These are phyloP conservation scores for Nidularia pulvinata DNA, from an alignment of 768 basidiomycete genomes.

Conservation along the genomic window DNA sequence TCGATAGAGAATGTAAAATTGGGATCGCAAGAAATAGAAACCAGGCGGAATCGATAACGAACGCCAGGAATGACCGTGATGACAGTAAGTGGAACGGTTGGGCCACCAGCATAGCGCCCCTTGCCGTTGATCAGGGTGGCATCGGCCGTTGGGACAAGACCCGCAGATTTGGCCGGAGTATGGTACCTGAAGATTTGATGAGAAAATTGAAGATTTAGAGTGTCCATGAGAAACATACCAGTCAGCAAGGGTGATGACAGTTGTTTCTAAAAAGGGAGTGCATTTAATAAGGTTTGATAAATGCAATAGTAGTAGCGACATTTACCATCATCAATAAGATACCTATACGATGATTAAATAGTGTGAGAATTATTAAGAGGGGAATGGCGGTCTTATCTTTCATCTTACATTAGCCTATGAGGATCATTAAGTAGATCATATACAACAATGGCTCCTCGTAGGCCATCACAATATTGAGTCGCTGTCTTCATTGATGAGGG, in stretches of 20 bases:
- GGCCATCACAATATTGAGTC: slow-evolving; percentile 48
- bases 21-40: slow-evolving; percentile 23
- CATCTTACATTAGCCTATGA: slow-evolving; percentile 6
- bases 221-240: slow-evolving; percentile 22
- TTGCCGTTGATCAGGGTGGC: slow-evolving; percentile 34
- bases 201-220: slow-evolving; percentile 1
- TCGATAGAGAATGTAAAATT: slow-evolving; percentile 44
- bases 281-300: background rate
- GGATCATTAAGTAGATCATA: slow-evolving; percentile 27
- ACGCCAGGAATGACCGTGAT: slow-evolving; percentile 27
- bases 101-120: slow-evolving; percentile 31
- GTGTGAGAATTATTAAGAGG: no score
- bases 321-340: slow-evolving; percentile 31
- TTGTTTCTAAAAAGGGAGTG: slow-evolving; percentile 21
- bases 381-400: no score
- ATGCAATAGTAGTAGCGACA: slow-evolving; percentile 21
- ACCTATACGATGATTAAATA: background rate
- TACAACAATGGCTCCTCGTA: slow-evolving; percentile 38
- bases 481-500: slow-evolving; percentile 28
- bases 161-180: slow-evolving; percentile 11
- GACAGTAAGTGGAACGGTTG: slow-evolving; percentile 23
- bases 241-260: slow-evolving; percentile 36
- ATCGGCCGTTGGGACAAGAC: slow-evolving; percentile 16
- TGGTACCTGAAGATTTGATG: slow-evolving; percentile 14
- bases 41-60: slow-evolving; percentile 25